Conservation (phyloP, 192 early-diverging fungal species). For the Coemansia sp. region DNA sequence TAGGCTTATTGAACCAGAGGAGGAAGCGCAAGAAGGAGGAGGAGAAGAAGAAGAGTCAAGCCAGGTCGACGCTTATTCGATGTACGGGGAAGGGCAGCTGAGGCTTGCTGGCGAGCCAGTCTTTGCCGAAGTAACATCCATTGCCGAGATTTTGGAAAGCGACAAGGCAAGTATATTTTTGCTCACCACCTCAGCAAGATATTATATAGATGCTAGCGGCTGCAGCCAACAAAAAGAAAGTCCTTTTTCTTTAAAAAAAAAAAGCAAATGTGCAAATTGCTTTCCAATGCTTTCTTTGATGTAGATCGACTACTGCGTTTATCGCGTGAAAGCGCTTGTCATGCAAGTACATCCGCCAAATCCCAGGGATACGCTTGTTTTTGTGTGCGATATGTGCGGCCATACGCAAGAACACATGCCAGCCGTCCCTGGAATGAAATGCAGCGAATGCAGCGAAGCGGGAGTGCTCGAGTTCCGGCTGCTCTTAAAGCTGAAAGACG, state of each 20-base stretch:
- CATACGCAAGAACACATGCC: constrained; percentile 2
- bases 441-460: background rate
- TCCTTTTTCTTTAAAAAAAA: too few relatives aligned
- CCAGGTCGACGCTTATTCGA: background rate
- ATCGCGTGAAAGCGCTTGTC: background rate
- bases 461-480: background rate
- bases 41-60: too few relatives aligned
- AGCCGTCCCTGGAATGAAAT: background rate
- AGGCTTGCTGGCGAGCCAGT: background rate
- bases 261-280: too few relatives aligned
- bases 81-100: background rate
- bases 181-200: background rate
- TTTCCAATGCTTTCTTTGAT: too few relatives aligned
- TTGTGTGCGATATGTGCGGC: constrained; percentile 3
- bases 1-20: too few relatives aligned
- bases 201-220: too few relatives aligned
- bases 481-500: background rate
- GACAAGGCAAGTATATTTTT: background rate
- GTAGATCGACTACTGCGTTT: constrained; percentile 2
- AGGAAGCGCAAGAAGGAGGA: too few relatives aligned
- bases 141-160: background rate
- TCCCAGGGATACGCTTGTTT: background rate
- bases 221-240: background rate
- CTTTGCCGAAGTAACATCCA: background rate
- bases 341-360: background rate